Evolutionary conservation across 352 stramenopile genomes (phyloP).

Genomic region (Phytophthora pluvialis): DNA sequence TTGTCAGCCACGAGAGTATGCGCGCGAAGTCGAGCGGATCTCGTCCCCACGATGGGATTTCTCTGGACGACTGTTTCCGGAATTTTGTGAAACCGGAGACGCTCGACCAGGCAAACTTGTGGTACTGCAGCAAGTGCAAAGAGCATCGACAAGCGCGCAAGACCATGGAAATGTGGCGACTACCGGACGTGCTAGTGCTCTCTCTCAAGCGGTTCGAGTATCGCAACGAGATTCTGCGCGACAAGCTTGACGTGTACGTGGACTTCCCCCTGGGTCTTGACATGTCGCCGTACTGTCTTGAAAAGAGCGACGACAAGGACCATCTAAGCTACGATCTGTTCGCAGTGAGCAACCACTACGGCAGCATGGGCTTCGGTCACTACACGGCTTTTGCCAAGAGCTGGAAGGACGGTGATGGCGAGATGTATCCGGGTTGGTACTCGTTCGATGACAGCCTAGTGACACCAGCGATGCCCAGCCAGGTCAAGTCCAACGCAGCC

Average conservation of each 20-base stretch:
- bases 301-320: conserved; percentile 46
- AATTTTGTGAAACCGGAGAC: conserved; percentile 87
- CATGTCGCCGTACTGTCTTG: conserved; percentile 82
- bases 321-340: conserved; percentile 86
- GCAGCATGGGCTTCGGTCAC: conserved; percentile 90
- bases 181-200: conserved; percentile 85
- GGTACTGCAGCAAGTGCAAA: conserved; percentile 85
- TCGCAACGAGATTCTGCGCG: conserved; percentile 77
- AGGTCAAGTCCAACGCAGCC: conserved; percentile 81
- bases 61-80: conserved; percentile 82
- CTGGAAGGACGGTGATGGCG: conserved; percentile 60
- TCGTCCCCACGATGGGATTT: conserved; percentile 47
- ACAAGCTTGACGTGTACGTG: conserved; percentile 87
- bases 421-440: conserved; percentile 79
- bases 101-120: conserved; percentile 85
- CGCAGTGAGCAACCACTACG: conserved; percentile 91
- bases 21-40: conserved; percentile 29
- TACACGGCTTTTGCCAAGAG: conserved; percentile 90
- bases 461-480: conserved; percentile 52
- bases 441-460: conserved; percentile 87
- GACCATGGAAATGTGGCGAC: conserved; percentile 82
- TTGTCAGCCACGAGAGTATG: conserved; percentile 65
- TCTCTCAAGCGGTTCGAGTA: conserved; percentile 92
- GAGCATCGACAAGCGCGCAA: conserved; percentile 80
- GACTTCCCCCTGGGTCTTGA: conserved; percentile 90